phyloP scores from a whole-genome alignment of 2,329 filamentous ascomycete species.

The Phaeophleospora eucalypticola region DNA sequence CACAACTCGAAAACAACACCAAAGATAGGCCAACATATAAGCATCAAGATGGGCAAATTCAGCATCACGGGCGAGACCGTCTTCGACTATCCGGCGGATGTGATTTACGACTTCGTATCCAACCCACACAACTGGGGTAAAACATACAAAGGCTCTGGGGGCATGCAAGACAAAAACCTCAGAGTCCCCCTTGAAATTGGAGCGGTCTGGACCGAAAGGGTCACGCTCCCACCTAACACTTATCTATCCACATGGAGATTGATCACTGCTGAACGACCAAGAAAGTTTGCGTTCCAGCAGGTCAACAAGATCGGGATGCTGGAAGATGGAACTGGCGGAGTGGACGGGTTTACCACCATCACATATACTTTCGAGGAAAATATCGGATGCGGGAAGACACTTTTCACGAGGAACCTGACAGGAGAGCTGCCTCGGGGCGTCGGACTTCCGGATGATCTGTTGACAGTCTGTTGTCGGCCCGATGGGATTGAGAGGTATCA shows the following conservation, averaged over 20 bases:
- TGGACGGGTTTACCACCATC: conserved; percentile 12
- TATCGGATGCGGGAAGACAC: conserved; percentile 11
- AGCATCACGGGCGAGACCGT: conserved; percentile 7
- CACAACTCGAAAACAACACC: no score
- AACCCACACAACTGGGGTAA: conserved; percentile 7
- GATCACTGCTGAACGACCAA: conserved; percentile 10
- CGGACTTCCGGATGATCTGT: conserved; percentile 9
- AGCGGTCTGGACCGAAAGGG: conserved; percentile 11
- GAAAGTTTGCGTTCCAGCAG: conserved; percentile 13
- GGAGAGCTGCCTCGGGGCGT: conserved; percentile 12
- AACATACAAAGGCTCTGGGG: conserved; percentile 16
- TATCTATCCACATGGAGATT: conserved; percentile 11
- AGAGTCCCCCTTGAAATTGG: conserved; percentile 6
- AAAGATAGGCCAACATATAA: no score
- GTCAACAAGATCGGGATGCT: conserved; percentile 10
- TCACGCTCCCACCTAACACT: conserved; percentile 10
- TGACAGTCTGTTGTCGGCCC: conserved; percentile 11
- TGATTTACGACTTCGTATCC: conserved; percentile 8
- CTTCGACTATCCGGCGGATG: conserved; percentile 4
- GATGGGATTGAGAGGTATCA: conserved; percentile 17
- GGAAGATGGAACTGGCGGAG: conserved; percentile 10
- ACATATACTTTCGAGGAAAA: conserved; percentile 14
- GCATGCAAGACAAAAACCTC: conserved; percentile 10
- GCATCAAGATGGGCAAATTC: conserved; percentile 10
- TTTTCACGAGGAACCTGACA: conserved; percentile 14